Base-by-base conservation (phyloP, 2,329 filamentous ascomycete genomes). In the Pseudocercospora eumusae region DNA sequence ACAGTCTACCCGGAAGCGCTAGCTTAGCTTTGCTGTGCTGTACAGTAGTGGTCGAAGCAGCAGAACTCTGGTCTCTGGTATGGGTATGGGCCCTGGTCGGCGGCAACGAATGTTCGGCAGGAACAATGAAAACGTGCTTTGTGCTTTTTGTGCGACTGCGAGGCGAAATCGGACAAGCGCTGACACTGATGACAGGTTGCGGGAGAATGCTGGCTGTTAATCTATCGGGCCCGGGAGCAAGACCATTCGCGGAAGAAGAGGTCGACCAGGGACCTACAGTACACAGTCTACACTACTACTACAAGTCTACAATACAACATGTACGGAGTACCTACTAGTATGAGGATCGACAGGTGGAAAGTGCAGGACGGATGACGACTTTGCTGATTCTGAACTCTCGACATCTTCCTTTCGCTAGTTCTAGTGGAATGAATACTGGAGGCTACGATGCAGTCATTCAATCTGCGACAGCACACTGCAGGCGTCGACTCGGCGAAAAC, bases 121-220 rank as follows among this genome's bases (percentile, higher is more conserved):
- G 61, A 54, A 62, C 57, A 55, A 62, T 61, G 63, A 66, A 70
- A 67, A 64, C 56, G 58, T 67, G 68, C 64, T 53, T 64, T 65
- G 62, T n/a, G n/a, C n/a, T n/a, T n/a, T n/a, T n/a, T n/a, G n/a
- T n/a, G n/a, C n/a, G n/a, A n/a, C n/a, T 65, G 63, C 65, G 59
- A 66, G 64, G 64, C 66, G 65, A 66, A 62, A n/a, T n/a, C n/a
- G n/a, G n/a, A n/a, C n/a, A 60, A 59, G 61, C 23, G 62, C 60
- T 62, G 66, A 63, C 58, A n/a, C n/a, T n/a, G n/a, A n/a, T n/a
- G n/a, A n/a, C n/a, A n/a, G n/a, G n/a, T 57, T 64, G 69, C 63
- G 63, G 61, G 60, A 57, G 53, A 63, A 71, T 69, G 68, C 69
- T 69, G 65, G 70, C 62, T 65, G 70, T 62, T 66, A 69, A 73